Evolutionary conservation across 2,329 filamentous ascomycete genomes (phyloP).

Genomic region (Pseudocercospora ulei): DNA sequence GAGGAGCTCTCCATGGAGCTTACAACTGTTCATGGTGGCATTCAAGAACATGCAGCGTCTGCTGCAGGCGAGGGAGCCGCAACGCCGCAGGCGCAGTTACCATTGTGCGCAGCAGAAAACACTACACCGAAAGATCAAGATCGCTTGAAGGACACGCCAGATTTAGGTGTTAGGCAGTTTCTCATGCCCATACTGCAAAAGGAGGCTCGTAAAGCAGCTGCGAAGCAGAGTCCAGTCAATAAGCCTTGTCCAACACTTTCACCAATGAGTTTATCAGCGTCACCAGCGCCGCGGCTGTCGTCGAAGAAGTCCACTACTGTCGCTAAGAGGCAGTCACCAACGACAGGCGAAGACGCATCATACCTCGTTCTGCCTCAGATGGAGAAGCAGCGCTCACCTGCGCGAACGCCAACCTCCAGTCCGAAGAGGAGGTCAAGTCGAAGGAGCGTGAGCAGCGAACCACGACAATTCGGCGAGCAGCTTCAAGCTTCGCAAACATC

Average conservation of each 20-base stretch:
- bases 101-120: constrained; percentile 38
- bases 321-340: constrained; percentile 10
- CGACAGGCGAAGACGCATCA: constrained; percentile 15
- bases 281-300: constrained; percentile 2
- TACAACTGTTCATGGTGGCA: constrained; percentile 43
- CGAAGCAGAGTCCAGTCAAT: constrained; percentile 21
- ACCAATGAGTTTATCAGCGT: constrained; percentile 16
- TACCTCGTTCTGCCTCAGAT: constrained; percentile 24
- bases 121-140: constrained; percentile 50
- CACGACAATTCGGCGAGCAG: constrained; percentile 16
- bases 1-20: constrained; percentile 48
- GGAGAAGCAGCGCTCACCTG: constrained; percentile 14
- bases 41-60: constrained; percentile 30
- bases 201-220: constrained; percentile 25
- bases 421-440: constrained; percentile 17
- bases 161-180: constrained; percentile 33
- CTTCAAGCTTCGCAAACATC: constrained; percentile 23
- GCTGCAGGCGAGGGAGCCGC: constrained; percentile 15
- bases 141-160: constrained; percentile 48
- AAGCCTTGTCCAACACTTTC: constrained; percentile 22
- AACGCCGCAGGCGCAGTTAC: constrained; percentile 40
- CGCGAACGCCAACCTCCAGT: constrained; percentile 19
- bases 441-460: constrained; percentile 2
- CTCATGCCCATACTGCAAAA: constrained; percentile 33
- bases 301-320: constrained; percentile 3